Conservation (phyloP, 2,329 filamentous ascomycete genomes). For the Fusarium veterinarium region DNA sequence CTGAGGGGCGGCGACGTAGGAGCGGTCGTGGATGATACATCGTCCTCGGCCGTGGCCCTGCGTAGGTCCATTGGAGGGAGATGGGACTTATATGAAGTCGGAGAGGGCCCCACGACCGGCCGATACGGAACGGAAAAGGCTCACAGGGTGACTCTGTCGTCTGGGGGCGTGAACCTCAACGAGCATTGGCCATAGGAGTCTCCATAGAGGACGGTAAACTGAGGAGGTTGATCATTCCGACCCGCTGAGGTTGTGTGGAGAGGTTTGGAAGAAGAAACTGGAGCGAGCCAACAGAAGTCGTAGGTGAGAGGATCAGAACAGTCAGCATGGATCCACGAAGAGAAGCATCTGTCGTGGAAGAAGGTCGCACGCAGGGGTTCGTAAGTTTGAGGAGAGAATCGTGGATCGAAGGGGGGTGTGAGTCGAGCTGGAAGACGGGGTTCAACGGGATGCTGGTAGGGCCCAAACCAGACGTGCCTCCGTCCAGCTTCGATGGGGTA, state of each 20-base stretch:
- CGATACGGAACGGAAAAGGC: slow-evolving; percentile 36
- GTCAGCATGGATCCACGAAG: slow-evolving; percentile 43
- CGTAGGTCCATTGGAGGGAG: slow-evolving; percentile 50
- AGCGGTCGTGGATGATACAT: slow-evolving; percentile 49
- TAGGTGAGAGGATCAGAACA: slow-evolving; percentile 35
- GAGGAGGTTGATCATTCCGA: slow-evolving; percentile 52
- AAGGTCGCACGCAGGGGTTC: slow-evolving; percentile 38
- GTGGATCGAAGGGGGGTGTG: slow-evolving; percentile 42
- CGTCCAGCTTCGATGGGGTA: slow-evolving; percentile 41
- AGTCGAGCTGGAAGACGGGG: slow-evolving; percentile 33
- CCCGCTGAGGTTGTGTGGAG: slow-evolving; percentile 49
- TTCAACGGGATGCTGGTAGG: slow-evolving; percentile 28
- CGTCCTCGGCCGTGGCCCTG: slow-evolving; percentile 45
- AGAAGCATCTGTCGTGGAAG: slow-evolving; percentile 39
- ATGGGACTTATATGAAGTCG: slow-evolving; percentile 42
- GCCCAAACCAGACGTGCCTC: slow-evolving; percentile 31
- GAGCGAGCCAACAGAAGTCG: slow-evolving; percentile 43
- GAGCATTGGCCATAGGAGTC: slow-evolving; percentile 47
- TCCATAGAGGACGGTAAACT: slow-evolving; percentile 49
- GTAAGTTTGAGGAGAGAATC: slow-evolving; percentile 35
- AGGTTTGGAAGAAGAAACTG: slow-evolving; percentile 39
- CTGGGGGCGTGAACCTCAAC: slow-evolving; percentile 45
- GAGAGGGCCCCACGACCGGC: slow-evolving; percentile 37
- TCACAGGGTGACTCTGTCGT: slow-evolving; percentile 36
- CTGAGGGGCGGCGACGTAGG: slow-evolving; percentile 53